These are phyloP conservation scores for Fusarium dlaminii DNA, from an alignment of 2,329 filamentous ascomycete genomes.

Conservation along the genomic window DNA sequence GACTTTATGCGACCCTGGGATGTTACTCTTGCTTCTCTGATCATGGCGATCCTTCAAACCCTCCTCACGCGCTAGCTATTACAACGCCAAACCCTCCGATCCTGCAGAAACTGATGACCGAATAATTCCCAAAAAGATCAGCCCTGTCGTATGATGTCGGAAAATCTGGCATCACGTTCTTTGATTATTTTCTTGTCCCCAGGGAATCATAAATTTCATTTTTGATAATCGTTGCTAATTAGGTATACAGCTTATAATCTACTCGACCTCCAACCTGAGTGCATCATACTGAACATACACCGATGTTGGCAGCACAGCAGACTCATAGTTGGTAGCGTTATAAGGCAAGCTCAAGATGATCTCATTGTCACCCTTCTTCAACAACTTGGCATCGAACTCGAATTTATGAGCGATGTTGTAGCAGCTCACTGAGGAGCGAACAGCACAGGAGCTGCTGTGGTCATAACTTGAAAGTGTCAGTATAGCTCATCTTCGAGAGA, in stretches of 20 bases:
- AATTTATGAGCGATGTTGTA: conserved; percentile 71
- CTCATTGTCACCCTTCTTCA: conserved; percentile 64
- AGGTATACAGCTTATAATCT: background rate
- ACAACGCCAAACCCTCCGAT: conserved; percentile 28
- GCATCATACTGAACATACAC: conserved; percentile 75
- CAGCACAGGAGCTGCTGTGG: conserved; percentile 62
- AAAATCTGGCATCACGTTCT: background rate
- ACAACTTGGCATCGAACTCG: conserved; percentile 58
- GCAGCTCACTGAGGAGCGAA: conserved; percentile 68
- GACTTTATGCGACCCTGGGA: background rate
- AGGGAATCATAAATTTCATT: background rate
- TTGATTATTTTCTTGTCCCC: conserved; percentile 6
- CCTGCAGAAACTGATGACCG: background rate
- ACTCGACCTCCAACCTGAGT: conserved; percentile 64
- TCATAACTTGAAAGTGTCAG: conserved; percentile 29
- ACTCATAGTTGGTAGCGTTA: conserved; percentile 68
- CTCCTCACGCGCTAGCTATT: background rate
- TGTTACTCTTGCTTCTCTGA: background rate
- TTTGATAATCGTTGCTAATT: background rate
- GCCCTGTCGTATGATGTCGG: conserved; percentile 19
- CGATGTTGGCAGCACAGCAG: conserved; percentile 62
- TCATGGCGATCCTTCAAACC: conserved; percentile 9
- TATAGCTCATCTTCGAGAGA: background rate
- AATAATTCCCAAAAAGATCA: background rate
- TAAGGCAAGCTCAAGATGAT: conserved; percentile 67